Base-by-base conservation (phyloP, 202 grass and related monocot genomes). In the Brachypodium distachyon region DNA sequence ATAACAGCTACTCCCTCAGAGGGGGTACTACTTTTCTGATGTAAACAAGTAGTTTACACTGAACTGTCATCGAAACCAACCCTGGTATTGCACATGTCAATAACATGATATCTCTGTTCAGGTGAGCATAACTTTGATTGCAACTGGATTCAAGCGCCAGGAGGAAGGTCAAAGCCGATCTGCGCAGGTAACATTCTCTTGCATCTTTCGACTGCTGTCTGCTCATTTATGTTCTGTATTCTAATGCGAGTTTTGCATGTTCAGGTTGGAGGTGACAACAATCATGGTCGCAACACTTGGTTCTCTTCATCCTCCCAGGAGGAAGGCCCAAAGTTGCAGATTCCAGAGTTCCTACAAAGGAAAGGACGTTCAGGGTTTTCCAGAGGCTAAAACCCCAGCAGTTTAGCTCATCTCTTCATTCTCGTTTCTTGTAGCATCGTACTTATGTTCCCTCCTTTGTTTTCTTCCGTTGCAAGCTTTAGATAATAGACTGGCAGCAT, bases 81-180 rank as follows among this genome's bases (percentile, higher is more conserved):
- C 38, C 21, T 60, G n/a, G 21, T 58, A 48, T 8, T 10, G 2
- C 16, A n/a, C 18, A 6, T 28, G 67, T 28, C 25, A 77, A 54
- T 81, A 73, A 78, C 34, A 55, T 26, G 50, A 9, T 80, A 7
- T 70, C 36, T 61, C 36, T 18, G 10, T 77, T 61, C 77, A 94
- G 95, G 89, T 98, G 64, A 98, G 91, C 87, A 98, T 98, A 84
- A 98, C 95, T 16, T 65, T 98, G 58, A 98, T 98, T 58, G 91
- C 95, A 54, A 98, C 91, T 77, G 95, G 95, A 39, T 98, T 98
- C 65, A 98, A 91, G 59, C 87, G 91, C 53, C 95, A 98, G 70
- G 95, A 92, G 37, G 95, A 92, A 76, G 68, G 54, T 23, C 85
- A 90, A 80, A 39, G 31, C 61, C 87, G 73, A 28, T 48, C 72